Conservation (phyloP, 371 early-diverging fungal genomes). For the Chytridium lagenaria region DNA sequence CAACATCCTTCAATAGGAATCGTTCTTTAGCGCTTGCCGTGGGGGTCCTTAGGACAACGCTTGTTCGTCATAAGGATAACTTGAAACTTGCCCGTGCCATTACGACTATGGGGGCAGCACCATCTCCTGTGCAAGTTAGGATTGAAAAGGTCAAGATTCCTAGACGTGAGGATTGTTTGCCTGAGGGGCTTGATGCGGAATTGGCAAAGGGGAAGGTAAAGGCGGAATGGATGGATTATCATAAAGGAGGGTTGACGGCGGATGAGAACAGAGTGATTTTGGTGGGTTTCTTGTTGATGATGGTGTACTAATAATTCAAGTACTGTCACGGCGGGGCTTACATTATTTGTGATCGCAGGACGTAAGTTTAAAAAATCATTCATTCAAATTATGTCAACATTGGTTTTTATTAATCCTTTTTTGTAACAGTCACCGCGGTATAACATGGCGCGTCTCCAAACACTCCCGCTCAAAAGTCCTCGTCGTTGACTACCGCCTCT, state of each 20-base stretch:
- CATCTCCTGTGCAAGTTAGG: constrained; percentile 28
- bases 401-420: constrained; percentile 44
- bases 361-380: too few species aligned
- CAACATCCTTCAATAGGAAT: too few species aligned
- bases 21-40: constrained; percentile 16
- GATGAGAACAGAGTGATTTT: constrained; percentile 5
- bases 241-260: not conserved
- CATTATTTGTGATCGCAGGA: constrained; percentile 33
- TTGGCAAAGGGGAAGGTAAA: constrained; percentile 35
- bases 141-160: constrained; percentile 45
- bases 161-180: constrained; percentile 37
- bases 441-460: constrained; percentile 51
- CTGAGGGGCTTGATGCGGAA: constrained; percentile 24
- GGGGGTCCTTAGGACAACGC: constrained; percentile 20
- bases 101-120: constrained; percentile 33
- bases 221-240: constrained; percentile 42
- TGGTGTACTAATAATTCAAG: not conserved
- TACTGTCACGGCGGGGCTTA: constrained; percentile 63
- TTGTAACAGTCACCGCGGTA: constrained; percentile 43
- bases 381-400: constrained; percentile 55
- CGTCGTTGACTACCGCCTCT: constrained; percentile 77
- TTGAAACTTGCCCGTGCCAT: constrained; percentile 28
- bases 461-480: constrained; percentile 45
- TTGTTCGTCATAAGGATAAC: constrained; percentile 25
- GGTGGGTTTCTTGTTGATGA: not conserved